Conservation (phyloP, 169 alveolate species). For the Cardiosporidium cionae region DNA sequence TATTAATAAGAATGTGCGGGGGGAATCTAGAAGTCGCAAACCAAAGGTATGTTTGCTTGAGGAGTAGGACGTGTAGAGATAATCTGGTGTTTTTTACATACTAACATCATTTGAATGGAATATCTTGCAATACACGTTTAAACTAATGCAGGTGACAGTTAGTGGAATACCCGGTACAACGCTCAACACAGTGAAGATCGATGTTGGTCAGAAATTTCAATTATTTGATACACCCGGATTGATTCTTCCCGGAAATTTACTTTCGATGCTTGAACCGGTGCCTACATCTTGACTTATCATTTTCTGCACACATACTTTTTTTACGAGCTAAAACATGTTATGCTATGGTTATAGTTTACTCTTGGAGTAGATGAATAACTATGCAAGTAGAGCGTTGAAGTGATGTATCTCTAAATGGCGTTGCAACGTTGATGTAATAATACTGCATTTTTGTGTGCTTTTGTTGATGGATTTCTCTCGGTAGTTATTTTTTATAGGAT, state of each 20-base stretch:
- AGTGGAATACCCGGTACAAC: not conserved
- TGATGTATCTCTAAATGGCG: not conserved
- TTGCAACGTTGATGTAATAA: not conserved
- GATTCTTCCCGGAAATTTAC: not conserved
- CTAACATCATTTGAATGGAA: no score
- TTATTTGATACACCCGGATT: not conserved
- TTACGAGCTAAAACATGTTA: not conserved
- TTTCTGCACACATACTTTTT: not conserved
- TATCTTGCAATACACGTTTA: no score
- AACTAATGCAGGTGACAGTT: not conserved
- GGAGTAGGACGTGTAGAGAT: no score
- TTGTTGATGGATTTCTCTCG: not conserved
- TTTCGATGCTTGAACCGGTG: not conserved
- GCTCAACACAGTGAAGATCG: not conserved
- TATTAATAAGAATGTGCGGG: no score
- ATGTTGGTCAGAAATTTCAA: not conserved
- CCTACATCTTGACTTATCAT: not conserved
- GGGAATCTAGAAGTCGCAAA: no score
- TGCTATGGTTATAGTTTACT: not conserved
- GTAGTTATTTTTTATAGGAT: not conserved
- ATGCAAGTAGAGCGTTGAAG: not conserved
- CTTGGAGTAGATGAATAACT: not conserved
- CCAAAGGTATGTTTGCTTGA: no score
- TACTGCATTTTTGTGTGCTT: not conserved
- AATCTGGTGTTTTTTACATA: no score